Evolutionary conservation across 1,139 yeast genomes (phyloP), one percentile per base, ranked within the genome.

Genomic region (Zygosaccharomyces pseudobailii): DNA sequence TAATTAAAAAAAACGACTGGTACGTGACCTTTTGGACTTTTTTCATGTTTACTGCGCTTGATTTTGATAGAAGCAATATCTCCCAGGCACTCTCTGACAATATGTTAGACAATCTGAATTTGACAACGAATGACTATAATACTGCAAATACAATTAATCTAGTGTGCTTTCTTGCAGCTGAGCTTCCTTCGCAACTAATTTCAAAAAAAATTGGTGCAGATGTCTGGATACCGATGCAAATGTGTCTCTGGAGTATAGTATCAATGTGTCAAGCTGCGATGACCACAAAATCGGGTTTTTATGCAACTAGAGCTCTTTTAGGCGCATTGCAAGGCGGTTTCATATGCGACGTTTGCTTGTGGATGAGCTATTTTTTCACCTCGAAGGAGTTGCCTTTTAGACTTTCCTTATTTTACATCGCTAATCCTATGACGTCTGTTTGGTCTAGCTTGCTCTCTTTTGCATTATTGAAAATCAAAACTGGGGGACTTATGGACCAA

Each of bases 311-410:
- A 48, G 76, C 73, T 0, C 63, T 78, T 3, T 61, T 78, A 30
- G 84, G 82, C 1, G 53, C 72, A 3, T 62, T 75, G 24, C 79
- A 79, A 57, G 82, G 83, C 38, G 84, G 84, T 0, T 79, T 79
- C 50, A 76, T 79, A 39, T 77, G 81, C 5, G 82, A 79, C 46
- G 65, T 76, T 45, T 73, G 76, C 36, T 62, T 78, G 23, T 79
- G 82, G 80, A 64, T 79, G 59, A 71, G 80, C 3, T 77, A 78
- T 59, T 79, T 78, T 60, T 79, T 74, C 63, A 79, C 76, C 17
- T 59, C 74, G n/a, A 62, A 66, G 20, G 83, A 79, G 56, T 63
- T 79, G 10, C 71, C 81, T 0, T 58, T 75, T 24, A 65, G 84
- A 46, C 61, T 78, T 25, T 74, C 80, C 2, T 68, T 73, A 56